Evolutionary conservation across 495 filamentous ascomycete species (phyloP), one percentile per base, ranked within the genome.

Genomic region (Aspergillus homomorphus): DNA sequence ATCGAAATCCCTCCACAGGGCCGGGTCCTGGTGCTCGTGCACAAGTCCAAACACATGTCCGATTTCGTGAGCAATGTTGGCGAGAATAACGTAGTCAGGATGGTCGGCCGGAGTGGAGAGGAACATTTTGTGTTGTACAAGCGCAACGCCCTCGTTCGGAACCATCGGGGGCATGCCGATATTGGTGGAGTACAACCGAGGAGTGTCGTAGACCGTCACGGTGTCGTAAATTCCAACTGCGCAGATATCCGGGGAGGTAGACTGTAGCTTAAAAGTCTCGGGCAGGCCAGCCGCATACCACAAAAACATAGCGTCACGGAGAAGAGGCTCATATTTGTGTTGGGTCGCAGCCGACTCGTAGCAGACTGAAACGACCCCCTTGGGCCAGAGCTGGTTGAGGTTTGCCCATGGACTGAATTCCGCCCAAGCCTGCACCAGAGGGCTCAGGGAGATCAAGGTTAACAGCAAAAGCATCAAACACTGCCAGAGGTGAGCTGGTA

Each of bases 31-130:
- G 22, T 56, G 55, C 21, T 62, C 51, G 33, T 62, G 60, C 0
- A n/a, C 6, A 2, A 62, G 44, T 16, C 60, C 60, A 14, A 42
- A 58, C 4, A 22, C n/a, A 46, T 62, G 60, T 4, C 60, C 60
- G 21, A 62, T 3, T 21, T 54, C 55, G 30, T 62, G 60, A 1
- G 56, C 55, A 33, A 58, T 28, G n/a, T 50, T 26, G 1, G 6
- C 22, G 3, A 12, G 16, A 16, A 50, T n/a, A 21, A 18, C 16
- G 18, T 33, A 16, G 1, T 30, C 23, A 0, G 2, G 1, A n/a
- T 45, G 0, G 0, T 20, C 1, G 3, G 2, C 9, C 19, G 22
- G 12, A 15, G 26, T n/a, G 21, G 21, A 50, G 1, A 28, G 21
- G 1, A 26, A 1, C 12, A 50, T 22, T 4, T 19, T 14, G 7